Percentiles rank a stretch among this genome's conserved stretches.
Conservation (phyloP, 495 filamentous ascomycete species). For the Trichocladium uniseriatum region DNA sequence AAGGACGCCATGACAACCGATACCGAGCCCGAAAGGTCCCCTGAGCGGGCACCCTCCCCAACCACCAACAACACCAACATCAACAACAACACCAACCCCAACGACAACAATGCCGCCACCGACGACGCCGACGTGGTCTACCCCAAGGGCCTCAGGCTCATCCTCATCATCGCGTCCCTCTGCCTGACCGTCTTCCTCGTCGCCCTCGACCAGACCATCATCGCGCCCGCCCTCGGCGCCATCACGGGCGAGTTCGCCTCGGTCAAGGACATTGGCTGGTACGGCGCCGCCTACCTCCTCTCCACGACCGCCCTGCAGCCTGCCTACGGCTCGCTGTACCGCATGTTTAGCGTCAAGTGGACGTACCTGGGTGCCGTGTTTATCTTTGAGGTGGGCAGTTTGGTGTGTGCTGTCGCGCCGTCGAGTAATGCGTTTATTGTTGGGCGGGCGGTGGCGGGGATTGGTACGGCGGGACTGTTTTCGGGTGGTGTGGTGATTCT, state of each 20-base stretch:
- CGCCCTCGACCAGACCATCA: slow-evolving; percentile 56
- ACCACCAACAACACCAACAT: slow-evolving; percentile 1
- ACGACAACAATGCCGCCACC: neutral
- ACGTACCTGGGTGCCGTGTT: slow-evolving; percentile 38
- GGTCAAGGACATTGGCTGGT: slow-evolving; percentile 44
- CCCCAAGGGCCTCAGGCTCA: slow-evolving; percentile 37
- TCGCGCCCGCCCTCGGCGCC: slow-evolving; percentile 49
- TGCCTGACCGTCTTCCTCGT: slow-evolving; percentile 50
- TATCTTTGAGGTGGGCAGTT: slow-evolving; percentile 43
- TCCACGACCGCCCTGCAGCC: slow-evolving; percentile 47
- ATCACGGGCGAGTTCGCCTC: slow-evolving; percentile 35
- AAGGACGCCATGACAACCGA: slow-evolving; percentile 13
- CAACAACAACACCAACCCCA: neutral
- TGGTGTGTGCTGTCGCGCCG: slow-evolving; percentile 44
- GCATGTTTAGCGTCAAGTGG: slow-evolving; percentile 44
- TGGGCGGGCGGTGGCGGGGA: slow-evolving; percentile 44
- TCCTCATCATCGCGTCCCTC: slow-evolving; percentile 41
- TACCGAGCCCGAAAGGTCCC: slow-evolving; percentile 11
- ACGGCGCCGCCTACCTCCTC: slow-evolving; percentile 49
- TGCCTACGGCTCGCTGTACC: slow-evolving; percentile 44
- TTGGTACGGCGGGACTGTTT: slow-evolving; percentile 45
- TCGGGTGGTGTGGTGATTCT: slow-evolving; percentile 54
- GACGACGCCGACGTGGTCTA: slow-evolving; percentile 26
- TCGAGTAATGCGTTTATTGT: slow-evolving; percentile 43
- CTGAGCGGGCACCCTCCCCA: neutral